Evolutionary conservation across 345 rosid genomes (phyloP).

Genomic region (Lagerstroemia speciosa): DNA sequence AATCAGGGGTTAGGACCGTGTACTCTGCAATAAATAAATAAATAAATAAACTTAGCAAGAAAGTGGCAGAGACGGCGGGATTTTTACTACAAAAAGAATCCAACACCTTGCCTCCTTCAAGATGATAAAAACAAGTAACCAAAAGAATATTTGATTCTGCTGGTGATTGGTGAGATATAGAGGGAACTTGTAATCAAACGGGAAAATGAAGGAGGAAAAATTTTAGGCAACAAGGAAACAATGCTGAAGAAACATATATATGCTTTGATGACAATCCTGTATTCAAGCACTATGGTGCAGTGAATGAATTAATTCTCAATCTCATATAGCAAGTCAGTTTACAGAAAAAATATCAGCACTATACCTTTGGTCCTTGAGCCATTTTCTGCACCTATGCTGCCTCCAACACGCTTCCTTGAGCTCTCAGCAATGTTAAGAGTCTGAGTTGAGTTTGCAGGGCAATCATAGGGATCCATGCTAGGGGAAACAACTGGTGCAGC

Average conservation of each 20-base stretch:
- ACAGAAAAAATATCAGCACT: background rate
- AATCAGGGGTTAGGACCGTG: no score
- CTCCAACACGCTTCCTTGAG: constrained; percentile 40
- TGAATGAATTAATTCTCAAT: background rate
- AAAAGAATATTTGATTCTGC: background rate
- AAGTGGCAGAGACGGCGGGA: background rate
- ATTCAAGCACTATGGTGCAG: background rate
- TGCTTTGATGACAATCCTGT: no score
- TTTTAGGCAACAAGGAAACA: no score
- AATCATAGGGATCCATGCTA: constrained; percentile 51
- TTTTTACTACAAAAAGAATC: background rate
- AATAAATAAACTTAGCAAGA: background rate
- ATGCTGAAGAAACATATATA: no score
- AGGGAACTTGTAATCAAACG: background rate
- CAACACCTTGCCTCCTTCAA: background rate
- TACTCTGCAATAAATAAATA: no score
- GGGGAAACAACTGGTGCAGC: constrained; percentile 59
- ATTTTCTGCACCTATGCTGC: constrained; percentile 28
- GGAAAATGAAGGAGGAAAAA: no score
- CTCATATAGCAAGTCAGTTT: background rate
- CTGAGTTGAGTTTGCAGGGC: constrained; percentile 53
- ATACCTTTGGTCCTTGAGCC: constrained; percentile 41
- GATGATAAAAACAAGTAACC: background rate
- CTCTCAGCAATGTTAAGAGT: constrained; percentile 36
- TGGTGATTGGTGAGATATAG: background rate